Evolutionary conservation across 1,284 basidiomycete genomes (phyloP).

Genomic region (Malassezia slooffiae): DNA sequence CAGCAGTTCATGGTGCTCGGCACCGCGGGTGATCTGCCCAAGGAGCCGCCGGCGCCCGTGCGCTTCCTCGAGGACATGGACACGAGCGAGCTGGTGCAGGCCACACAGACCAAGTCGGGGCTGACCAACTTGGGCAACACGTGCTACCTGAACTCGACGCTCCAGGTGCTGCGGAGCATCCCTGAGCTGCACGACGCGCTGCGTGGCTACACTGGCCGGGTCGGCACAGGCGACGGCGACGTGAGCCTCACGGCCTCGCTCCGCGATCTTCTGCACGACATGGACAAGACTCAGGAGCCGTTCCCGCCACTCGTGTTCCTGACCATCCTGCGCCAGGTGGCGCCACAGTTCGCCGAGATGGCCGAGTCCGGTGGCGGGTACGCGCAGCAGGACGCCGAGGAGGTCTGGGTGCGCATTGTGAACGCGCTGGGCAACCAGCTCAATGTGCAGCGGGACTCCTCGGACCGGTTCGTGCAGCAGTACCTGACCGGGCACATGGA

Average conservation of each 20-base stretch:
- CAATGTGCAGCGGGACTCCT: conserved; percentile 1
- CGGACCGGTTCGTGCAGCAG: conserved; percentile 61
- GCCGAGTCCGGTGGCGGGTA: conserved; percentile 50
- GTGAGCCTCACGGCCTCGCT: conserved; percentile 53
- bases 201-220: conserved; percentile 19
- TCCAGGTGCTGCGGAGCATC: conserved; percentile 81
- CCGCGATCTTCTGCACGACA: conserved; percentile 61
- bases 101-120: conserved; percentile 47
- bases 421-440: conserved; percentile 53
- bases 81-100: conserved; percentile 66
- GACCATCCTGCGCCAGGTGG: conserved; percentile 58
- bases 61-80: conserved; percentile 82
- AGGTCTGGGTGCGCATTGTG: conserved; percentile 79
- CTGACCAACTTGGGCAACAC: conserved; percentile 59
- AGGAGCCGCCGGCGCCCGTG: conserved; percentile 64
- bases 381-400: conserved; percentile 93
- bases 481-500: conserved; percentile 71
- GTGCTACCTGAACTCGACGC: conserved; percentile 89
- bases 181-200: conserved; percentile 62
- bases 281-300: conserved; percentile 65
- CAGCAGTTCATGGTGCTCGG: conserved; percentile 51
- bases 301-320: conserved; percentile 68
- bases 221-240: conserved; percentile 43
- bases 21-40: conserved; percentile 77
- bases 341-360: conserved; percentile 84